Base-by-base conservation (phyloP, 1,284 basidiomycete genomes). In the Apiotrichum montevideense region DNA sequence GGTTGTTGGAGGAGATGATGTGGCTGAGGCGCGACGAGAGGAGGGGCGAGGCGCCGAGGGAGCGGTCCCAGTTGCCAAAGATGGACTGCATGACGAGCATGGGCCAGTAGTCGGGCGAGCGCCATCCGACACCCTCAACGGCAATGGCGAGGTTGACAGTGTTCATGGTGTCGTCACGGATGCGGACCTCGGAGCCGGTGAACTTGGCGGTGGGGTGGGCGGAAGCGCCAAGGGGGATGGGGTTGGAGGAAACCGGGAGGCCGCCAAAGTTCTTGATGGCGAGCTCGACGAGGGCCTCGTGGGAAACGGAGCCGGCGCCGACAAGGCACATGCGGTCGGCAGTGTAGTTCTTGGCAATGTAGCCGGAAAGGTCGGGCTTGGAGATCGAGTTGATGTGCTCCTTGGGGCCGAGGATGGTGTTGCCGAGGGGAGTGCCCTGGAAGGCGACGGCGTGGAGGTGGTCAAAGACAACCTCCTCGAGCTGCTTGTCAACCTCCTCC, bases 31-130 rank as follows among this genome's bases (percentile, higher is more conserved):
- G 86, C 56, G 92, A 96, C 63, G 89, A 92, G 66, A 96, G 85
- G 58, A 97, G 82, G 41, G 92, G 84, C 10, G 90, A 87, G 48
- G 92, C 86, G 67, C 95, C 95, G 68, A 98, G 86, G 57, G 88
- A 90, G 70, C 96, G 88, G 78, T 99, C 96, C 96, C 96, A 99
- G 85, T 98, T 99, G 66, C 95, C 95, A 78, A 98, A 89, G 80
- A 98, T 93, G 72, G 85, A 87, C 79, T 97, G 92, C 85, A 98
- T 91, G 71, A 94, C 94, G 78, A 98, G 86, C 93, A 98, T 96
- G 63, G 94, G 90, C 86, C 91, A 98, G 83, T 98, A 98, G 80
- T 99, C 96, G 49, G 94, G 94, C 39, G 88, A 92, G 71, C 86
- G 89, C 95, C 95, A 98, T 79, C 91, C 87, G 61, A 96, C 94